Evolutionary conservation across 306 rosid species (phyloP).

Genomic region (Abrus precatorius): DNA sequence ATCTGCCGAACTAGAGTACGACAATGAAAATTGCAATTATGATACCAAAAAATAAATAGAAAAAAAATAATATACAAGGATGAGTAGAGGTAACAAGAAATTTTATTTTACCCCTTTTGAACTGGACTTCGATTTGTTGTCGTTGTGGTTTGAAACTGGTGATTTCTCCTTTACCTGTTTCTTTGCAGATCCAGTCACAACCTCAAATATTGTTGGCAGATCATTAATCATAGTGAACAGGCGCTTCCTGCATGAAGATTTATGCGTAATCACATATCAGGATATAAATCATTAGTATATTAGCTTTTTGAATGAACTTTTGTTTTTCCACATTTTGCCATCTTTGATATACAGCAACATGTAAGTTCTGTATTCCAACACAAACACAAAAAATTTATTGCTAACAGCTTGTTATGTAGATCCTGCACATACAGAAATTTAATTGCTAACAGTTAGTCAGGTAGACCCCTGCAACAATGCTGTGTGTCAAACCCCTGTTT

Average conservation of each 20-base stretch:
- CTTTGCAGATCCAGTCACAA: conserved; percentile 61
- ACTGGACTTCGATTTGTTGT: conserved; percentile 69
- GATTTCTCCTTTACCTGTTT: conserved; percentile 71
- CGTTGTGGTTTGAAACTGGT: conserved; percentile 60
- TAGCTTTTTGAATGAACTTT: conserved; percentile 8
- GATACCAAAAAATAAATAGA: neutral
- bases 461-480: neutral
- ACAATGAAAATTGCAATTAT: neutral
- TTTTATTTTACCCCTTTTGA: conserved; percentile 70
- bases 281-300: conserved; percentile 5
- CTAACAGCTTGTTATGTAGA: neutral
- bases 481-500: neutral
- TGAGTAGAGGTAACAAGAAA: neutral
- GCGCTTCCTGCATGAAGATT: conserved; percentile 60
- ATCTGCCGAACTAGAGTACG: neutral
- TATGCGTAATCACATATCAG: neutral
- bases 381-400: neutral
- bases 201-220: conserved; percentile 72
- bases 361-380: neutral
- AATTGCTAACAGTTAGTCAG: neutral
- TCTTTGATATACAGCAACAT: neutral
- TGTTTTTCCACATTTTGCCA: neutral
- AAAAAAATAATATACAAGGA: neutral
- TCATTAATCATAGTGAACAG: conserved; percentile 76
- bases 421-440: neutral